Evolutionary conservation across 129 eudicot species (phyloP), one percentile per base, ranked within the genome.

Genomic region (Smallanthus sonchifolius): DNA sequence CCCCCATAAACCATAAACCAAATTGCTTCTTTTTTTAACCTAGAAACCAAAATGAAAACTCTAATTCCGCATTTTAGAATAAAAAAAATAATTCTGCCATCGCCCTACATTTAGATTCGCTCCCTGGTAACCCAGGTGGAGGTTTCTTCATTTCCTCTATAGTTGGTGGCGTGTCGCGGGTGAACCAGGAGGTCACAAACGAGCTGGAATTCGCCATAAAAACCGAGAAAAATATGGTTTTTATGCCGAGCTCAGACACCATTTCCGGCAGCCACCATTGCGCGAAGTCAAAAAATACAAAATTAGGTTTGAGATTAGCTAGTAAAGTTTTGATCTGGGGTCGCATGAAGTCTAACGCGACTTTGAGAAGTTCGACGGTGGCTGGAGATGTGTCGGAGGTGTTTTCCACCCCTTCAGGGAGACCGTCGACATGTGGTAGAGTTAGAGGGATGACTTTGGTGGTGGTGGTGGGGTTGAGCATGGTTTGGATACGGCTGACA

Each of bases 301-400:
- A 68, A 35, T 83, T 37, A 51, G 92, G 92, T 65, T 82, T 75
- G 9, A 87, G 84, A 14, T 87, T 13, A 1, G 61, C 2, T 13
- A 87, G 59, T 1, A 87, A 47, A 10, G 79, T 64, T 48, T 77
- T 80, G 67, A 82, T 77, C 19, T 87, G 81, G 6, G 92, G 87
- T 61, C 77, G 81, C 84, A 84, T 85, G 11, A 72, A 82, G 72
- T 87, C 92, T 49, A 87, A 82, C 0, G 93, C 93, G n/a, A 80
- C 75, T 68, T 77, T 74, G 59, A 87, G 84, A 28, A 87, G 89
- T 15, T 83, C 89, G 11, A 49, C 15, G 17, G 64, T 48, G 35
- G 72, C 54, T 0, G 82, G 80, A 2, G 77, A 73, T 32, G 81
- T 34, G 40, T 84, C 85, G 14, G 82, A 19, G 36, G 87, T 87